Base-by-base conservation (phyloP, 495 filamentous ascomycete species). In the Wilcoxina mikolae region DNA sequence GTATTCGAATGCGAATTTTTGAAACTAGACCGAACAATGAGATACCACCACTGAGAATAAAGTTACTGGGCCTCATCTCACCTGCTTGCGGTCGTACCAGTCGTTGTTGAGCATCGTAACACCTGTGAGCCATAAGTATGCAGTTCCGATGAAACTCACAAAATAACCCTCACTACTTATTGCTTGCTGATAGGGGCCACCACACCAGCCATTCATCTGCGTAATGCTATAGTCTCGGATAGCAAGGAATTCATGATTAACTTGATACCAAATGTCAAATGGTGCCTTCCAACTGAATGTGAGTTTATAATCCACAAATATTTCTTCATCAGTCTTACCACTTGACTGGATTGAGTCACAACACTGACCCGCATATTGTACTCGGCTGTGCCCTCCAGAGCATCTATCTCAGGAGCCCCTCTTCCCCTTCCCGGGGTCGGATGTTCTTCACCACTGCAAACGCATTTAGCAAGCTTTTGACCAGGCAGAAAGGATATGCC, bases 371-470 rank as follows among this genome's bases (percentile, higher is more conserved):
- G 66, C 7, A 68, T 67, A n/a, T 85, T 60, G 11, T 72, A 71
- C n/a, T 66, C 71, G 31, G 78, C 78, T 58, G 75, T 81, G n/a
- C 78, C 84, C 71, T 89, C 84, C 24, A 86, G 71, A 12, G 79
- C 81, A 71, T 88, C 84, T 49, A 89, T 83, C 70, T 89, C 84
- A 1, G 84, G 84, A 0, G 84, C 80, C 46, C 81, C 78, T 12
- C 84, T 77, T 33, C 84, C 81, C 50, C 65, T 79, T 22, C 84
- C 83, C 12, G 79, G 78, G 47, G 68, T 76, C 12, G 84, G 84
- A 68, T 87, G 84, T 56, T 87, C 81, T 55, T 80, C 72, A 17
- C 73, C 73, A 4, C 63, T 61, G 61, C 84, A 89, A n/a, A 80
- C 78, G 58, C 84, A 89, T 0, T 77, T 79, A 4, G 84, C 80